Conservation (phyloP, 2,329 filamentous ascomycete genomes). For the Sporothrix brunneoviolacea region DNA sequence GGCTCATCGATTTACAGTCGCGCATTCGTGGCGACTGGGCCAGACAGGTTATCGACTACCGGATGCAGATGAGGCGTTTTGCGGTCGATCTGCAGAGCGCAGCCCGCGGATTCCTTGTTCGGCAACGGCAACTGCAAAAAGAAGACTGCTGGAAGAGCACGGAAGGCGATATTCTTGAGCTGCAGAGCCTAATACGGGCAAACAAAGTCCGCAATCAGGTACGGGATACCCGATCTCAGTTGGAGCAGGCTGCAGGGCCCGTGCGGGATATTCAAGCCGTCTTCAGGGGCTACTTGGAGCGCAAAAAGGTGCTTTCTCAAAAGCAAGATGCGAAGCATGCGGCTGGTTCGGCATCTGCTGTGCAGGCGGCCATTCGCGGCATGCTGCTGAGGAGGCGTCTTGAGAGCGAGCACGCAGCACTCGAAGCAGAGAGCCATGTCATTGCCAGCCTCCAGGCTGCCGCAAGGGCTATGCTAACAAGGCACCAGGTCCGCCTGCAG, state of each 20-base stretch:
- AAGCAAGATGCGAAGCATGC: constrained; percentile 48
- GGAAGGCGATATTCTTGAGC: constrained; percentile 64
- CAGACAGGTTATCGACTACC: constrained; percentile 75
- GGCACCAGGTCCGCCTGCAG: constrained; percentile 46
- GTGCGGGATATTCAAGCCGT: constrained; percentile 59
- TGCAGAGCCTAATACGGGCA: constrained; percentile 77
- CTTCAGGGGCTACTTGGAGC: constrained; percentile 60
- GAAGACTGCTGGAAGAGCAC: constrained; percentile 63
- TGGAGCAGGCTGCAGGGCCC: constrained; percentile 56
- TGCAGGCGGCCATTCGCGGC: constrained; percentile 64
- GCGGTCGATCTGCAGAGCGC: constrained; percentile 74
- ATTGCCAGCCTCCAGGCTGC: constrained; percentile 58
- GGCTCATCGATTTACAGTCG: constrained; percentile 75
- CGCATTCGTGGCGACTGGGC: constrained; percentile 82
- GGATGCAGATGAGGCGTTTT: constrained; percentile 74
- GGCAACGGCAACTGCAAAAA: constrained; percentile 54
- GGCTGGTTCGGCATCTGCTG: constrained; percentile 45
- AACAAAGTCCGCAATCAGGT: constrained; percentile 56
- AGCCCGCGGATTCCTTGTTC: constrained; percentile 66
- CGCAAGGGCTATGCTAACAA: constrained; percentile 55
- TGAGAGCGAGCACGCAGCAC: constrained; percentile 43
- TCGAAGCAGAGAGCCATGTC: constrained; percentile 44
- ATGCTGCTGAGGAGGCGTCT: constrained; percentile 54
- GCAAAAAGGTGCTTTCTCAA: constrained; percentile 50
- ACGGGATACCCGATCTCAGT: constrained; percentile 48